These are phyloP conservation scores for Trapa incisa DNA, from an alignment of 345 rosid genomes.

Conservation along the genomic window DNA sequence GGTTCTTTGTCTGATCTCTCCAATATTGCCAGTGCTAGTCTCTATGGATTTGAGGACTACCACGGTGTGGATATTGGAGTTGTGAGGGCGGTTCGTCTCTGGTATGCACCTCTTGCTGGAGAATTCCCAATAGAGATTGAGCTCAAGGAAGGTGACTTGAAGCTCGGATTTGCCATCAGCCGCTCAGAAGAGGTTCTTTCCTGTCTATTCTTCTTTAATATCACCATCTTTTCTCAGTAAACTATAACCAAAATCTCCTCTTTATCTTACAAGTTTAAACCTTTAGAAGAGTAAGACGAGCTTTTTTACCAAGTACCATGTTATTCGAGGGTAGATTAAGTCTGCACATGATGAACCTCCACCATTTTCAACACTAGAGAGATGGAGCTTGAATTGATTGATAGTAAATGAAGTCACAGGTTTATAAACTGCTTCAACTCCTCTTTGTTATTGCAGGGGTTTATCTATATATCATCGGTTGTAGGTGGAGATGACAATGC, in stretches of 20 bases:
- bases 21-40: conserved; percentile 56
- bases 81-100: conserved; percentile 83
- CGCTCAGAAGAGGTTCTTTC: conserved; percentile 81
- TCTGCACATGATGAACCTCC: no score
- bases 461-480: conserved; percentile 79
- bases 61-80: conserved; percentile 97
- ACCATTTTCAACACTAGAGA: no score
- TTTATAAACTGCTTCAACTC: neutral
- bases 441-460: conserved; percentile 39
- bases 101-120: conserved; percentile 71
- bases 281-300: no score
- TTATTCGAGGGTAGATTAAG: no score
- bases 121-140: conserved; percentile 61
- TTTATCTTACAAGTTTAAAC: neutral
- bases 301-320: no score
- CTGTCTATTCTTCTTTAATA: no score
- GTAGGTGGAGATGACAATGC: conserved; percentile 44
- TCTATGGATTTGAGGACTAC: conserved; percentile 95
- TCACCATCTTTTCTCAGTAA: no score
- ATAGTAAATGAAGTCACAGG: neutral
- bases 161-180: conserved; percentile 94
- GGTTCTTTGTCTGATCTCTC: conserved; percentile 77
- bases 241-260: neutral
- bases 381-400: no score
- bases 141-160: conserved; percentile 58